Evolutionary conservation across 306 rosid species (phyloP).

Genomic region (Sindora glabra): DNA sequence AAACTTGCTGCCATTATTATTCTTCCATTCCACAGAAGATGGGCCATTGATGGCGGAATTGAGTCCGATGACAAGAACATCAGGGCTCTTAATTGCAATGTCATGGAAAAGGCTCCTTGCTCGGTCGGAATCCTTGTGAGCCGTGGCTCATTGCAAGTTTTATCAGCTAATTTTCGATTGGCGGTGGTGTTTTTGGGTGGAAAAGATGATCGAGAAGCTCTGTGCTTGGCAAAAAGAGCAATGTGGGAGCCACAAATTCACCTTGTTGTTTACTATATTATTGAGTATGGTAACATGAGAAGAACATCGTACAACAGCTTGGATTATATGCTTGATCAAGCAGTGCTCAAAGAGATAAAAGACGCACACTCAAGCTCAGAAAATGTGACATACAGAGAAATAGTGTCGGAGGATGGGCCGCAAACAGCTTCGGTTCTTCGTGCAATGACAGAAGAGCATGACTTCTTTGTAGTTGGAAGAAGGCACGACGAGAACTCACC

Average conservation of each 20-base stretch:
- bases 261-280: constrained; percentile 32
- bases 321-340: constrained; percentile 17
- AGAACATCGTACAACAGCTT: not conserved
- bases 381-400: constrained; percentile 4
- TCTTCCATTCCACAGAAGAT: constrained; percentile 47
- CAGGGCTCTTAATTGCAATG: constrained; percentile 27
- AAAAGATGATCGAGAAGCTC: constrained; percentile 44
- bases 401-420: constrained; percentile 16
- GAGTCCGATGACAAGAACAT: constrained; percentile 37
- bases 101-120: constrained; percentile 44
- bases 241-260: constrained; percentile 4
- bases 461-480: constrained; percentile 52
- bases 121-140: constrained; percentile 43
- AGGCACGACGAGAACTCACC: constrained; percentile 20
- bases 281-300: not conserved
- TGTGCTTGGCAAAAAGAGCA: constrained; percentile 36
- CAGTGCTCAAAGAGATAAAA: not conserved
- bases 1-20: constrained; percentile 31
- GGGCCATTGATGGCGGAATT: constrained; percentile 31
- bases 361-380: not conserved
- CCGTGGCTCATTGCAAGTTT: not conserved
- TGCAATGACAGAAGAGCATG: constrained; percentile 22
- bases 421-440: constrained; percentile 23
- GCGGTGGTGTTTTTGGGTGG: constrained; percentile 51
- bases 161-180: not conserved